A percentile compares a stretch with the other conserved stretches of the same genome.
Conservation (phyloP, 176 grass and related monocot species). For the Carex littledalei region DNA sequence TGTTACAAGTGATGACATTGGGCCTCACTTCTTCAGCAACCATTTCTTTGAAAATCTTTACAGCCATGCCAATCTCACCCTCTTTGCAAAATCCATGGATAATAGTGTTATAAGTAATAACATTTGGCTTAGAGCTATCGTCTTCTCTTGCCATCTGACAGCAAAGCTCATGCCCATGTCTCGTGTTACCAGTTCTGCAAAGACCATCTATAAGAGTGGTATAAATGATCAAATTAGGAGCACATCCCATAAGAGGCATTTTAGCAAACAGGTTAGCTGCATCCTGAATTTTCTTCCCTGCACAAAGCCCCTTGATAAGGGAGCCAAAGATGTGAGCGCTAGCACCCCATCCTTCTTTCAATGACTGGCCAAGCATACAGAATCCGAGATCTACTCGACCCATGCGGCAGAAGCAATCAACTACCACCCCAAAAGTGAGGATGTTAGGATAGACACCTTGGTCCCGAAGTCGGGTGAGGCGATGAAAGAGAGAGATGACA, state of each 20-base stretch:
- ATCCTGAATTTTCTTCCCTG: neutral
- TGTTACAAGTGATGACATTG: too few relatives aligned
- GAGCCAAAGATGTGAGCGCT: too few relatives aligned
- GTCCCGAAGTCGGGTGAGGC: neutral
- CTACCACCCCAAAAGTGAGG: too few relatives aligned
- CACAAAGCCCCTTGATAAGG: neutral
- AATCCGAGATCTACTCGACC: too few relatives aligned
- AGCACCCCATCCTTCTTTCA: too few relatives aligned
- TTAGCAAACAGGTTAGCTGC: neutral
- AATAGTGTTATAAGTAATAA: neutral
- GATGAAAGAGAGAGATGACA: neutral
- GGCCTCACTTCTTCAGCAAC: too few relatives aligned
- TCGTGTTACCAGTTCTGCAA: neutral
- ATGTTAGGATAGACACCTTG: too few relatives aligned
- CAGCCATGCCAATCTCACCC: too few relatives aligned
- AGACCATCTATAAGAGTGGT: too few relatives aligned
- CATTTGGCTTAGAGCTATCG: neutral
- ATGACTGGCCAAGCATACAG: too few relatives aligned
- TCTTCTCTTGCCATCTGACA: neutral
- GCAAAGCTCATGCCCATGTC: neutral
- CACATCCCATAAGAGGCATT: neutral
- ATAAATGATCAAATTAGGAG: neutral
- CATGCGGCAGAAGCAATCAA: too few relatives aligned
- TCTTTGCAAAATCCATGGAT: neutral
- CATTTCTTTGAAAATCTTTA: too few relatives aligned